Evolutionary conservation across 768 basidiomycete genomes (phyloP).

Genomic region (Epithele typhae): DNA sequence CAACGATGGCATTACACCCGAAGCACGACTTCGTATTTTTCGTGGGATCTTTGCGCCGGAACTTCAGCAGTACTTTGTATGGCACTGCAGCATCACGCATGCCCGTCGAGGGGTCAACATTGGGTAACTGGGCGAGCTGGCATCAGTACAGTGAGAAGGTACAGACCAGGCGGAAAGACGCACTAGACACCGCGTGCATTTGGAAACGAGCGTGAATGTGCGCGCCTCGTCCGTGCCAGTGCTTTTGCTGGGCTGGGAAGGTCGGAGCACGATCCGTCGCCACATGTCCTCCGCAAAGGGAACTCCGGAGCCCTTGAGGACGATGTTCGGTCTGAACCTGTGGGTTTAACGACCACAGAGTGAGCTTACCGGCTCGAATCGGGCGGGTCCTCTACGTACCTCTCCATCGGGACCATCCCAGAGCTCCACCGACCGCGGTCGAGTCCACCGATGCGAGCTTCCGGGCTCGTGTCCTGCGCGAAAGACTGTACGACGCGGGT

Average conservation of each 20-base stretch:
- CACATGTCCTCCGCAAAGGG: slow-evolving; percentile 72
- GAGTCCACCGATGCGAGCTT: slow-evolving; percentile 16
- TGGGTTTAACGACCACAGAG: slow-evolving; percentile 4
- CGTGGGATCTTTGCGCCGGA: slow-evolving; percentile 58
- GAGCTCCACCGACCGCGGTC: slow-evolving; percentile 45
- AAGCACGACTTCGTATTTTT: slow-evolving; percentile 51
- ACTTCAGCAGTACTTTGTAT: slow-evolving; percentile 71
- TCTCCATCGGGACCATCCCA: slow-evolving; percentile 49
- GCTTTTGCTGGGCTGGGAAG: slow-evolving; percentile 14
- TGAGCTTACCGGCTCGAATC: too few species aligned
- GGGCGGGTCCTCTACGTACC: slow-evolving; percentile 47
- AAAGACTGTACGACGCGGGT: slow-evolving; percentile 46
- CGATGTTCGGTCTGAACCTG: slow-evolving; percentile 78
- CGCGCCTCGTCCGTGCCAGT: slow-evolving; percentile 16
- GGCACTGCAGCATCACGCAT: slow-evolving; percentile 68
- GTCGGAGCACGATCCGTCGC: slow-evolving; percentile 53
- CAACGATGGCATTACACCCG: slow-evolving; percentile 60
- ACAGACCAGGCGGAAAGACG: slow-evolving; percentile 20
- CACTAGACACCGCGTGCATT: slow-evolving; percentile 72
- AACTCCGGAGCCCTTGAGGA: slow-evolving; percentile 56
- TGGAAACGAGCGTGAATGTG: slow-evolving; percentile 55
- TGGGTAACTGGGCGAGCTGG: slow-evolving; percentile 53
- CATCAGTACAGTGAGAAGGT: not conserved
- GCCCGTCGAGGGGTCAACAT: slow-evolving; percentile 63
- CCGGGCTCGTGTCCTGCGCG: slow-evolving; percentile 36